A percentile compares a stretch with the other conserved stretches of the same genome.
Evolutionary conservation across 177 flowering plant genomes (phyloP).

Genomic region (Vitis hybrid): DNA sequence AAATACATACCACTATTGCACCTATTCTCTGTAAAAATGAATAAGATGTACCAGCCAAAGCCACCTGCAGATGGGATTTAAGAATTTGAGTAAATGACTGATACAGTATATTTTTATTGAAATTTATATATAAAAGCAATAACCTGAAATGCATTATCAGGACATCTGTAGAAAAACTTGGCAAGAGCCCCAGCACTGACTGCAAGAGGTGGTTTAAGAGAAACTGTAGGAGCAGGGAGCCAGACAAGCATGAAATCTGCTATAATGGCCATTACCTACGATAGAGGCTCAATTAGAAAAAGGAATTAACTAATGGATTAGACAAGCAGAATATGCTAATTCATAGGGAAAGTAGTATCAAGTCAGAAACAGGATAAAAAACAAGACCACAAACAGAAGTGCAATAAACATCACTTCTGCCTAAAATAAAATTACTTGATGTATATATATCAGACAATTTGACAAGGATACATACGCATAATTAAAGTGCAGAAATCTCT

Average conservation of each 20-base stretch:
- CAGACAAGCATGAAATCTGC: conserved; percentile 99
- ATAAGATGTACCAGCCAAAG: conserved; percentile 82
- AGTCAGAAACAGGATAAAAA: too few relatives aligned
- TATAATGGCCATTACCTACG: conserved; percentile 91
- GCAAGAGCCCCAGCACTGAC: conserved; percentile 73
- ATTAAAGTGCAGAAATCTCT: too few relatives aligned
- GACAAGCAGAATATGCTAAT: too few relatives aligned
- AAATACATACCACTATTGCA: conserved; percentile 66
- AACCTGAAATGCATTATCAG: conserved; percentile 99
- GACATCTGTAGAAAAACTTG: conserved; percentile 80
- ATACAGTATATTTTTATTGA: too few relatives aligned
- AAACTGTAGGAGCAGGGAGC: conserved; percentile 98
- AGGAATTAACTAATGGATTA: too few relatives aligned
- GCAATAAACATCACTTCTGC: too few relatives aligned
- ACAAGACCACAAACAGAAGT: too few relatives aligned
- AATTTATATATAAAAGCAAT: neutral
- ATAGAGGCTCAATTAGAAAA: neutral
- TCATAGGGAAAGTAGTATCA: too few relatives aligned
- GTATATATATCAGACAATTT: too few relatives aligned
- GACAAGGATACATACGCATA: too few relatives aligned
- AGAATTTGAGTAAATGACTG: neutral
- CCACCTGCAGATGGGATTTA: conserved; percentile 52
- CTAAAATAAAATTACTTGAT: too few relatives aligned
- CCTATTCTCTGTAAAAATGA: conserved; percentile 83
- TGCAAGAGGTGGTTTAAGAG: conserved; percentile 79